Conservation (phyloP, 441 rosid species). For the Melianthus villosus region DNA sequence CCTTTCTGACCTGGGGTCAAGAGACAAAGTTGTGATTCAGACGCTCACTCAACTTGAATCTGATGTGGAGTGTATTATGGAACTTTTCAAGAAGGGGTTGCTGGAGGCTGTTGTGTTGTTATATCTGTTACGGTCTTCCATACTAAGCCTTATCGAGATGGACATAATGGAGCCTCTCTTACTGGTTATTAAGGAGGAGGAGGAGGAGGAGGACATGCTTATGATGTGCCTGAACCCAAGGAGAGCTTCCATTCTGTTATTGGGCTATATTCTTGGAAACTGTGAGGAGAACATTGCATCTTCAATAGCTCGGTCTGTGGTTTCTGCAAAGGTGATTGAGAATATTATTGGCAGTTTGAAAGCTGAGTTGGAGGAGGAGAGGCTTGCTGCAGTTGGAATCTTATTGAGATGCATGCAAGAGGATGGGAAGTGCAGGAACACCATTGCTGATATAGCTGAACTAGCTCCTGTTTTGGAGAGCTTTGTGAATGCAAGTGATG, state of each 20-base stretch:
- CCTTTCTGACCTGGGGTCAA: constrained; percentile 45
- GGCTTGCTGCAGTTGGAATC: constrained; percentile 40
- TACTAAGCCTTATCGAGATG: constrained; percentile 27
- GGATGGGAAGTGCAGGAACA: constrained; percentile 47
- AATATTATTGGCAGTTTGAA: constrained; percentile 29
- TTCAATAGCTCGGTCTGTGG: constrained; percentile 20
- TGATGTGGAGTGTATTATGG: constrained; percentile 46
- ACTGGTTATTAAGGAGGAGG: constrained; percentile 19
- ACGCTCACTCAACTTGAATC: constrained; percentile 50
- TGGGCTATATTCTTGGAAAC: constrained; percentile 28
- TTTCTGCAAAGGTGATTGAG: constrained; percentile 26
- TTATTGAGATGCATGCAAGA: constrained; percentile 37
- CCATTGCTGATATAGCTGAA: constrained; percentile 39
- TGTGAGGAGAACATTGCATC: constrained; percentile 24
- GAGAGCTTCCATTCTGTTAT: constrained; percentile 33
- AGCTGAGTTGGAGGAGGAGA: constrained; percentile 37
- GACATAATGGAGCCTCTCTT: constrained; percentile 36
- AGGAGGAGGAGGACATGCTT: constrained; percentile 22
- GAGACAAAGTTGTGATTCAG: constrained; percentile 41
- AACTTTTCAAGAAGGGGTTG: constrained; percentile 48
- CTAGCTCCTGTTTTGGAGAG: constrained; percentile 40
- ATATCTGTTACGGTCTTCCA: constrained; percentile 31
- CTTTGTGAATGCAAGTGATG: constrained; percentile 26
- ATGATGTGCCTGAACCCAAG: constrained; percentile 37
- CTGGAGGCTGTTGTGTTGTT: constrained; percentile 45